These are phyloP conservation scores for Colletotrichum sp. DNA, from an alignment of 2,329 filamentous ascomycete species.

Conservation along the genomic window DNA sequence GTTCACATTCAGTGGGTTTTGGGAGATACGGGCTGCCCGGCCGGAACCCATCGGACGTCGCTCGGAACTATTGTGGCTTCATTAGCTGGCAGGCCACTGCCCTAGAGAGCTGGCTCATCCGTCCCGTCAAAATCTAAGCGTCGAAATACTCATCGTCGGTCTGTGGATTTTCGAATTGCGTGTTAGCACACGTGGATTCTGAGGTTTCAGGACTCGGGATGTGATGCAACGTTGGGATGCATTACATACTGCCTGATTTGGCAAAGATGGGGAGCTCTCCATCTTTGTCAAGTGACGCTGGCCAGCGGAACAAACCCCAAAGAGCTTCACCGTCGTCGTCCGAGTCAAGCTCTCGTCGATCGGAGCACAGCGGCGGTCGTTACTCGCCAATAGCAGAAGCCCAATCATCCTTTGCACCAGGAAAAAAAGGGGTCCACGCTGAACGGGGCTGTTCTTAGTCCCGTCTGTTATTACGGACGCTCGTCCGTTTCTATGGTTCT, in stretches of 20 bases:
- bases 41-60: neutral
- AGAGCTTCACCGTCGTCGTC: neutral
- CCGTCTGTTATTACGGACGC: conserved; percentile 12
- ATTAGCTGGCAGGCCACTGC: neutral
- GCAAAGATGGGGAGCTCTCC: neutral
- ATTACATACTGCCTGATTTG: neutral
- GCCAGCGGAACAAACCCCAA: neutral
- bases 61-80: conserved; percentile 4
- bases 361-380: neutral
- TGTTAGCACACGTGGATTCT: neutral
- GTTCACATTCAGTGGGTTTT: neutral
- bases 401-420: neutral
- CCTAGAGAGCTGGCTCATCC: neutral
- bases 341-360: conserved; percentile 17
- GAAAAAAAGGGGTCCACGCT: neutral
- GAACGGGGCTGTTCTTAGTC: neutral
- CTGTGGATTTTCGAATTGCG: neutral
- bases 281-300: neutral
- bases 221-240: neutral
- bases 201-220: conserved; percentile 7
- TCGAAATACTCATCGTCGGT: neutral
- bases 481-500: conserved; percentile 6
- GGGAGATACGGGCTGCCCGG: neutral
- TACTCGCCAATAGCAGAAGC: neutral
- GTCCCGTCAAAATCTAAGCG: neutral